Percentiles rank a stretch among this genome's conserved stretches.
Evolutionary conservation across 2,329 filamentous ascomycete species (phyloP).

Genomic region (Hortaea werneckii): DNA sequence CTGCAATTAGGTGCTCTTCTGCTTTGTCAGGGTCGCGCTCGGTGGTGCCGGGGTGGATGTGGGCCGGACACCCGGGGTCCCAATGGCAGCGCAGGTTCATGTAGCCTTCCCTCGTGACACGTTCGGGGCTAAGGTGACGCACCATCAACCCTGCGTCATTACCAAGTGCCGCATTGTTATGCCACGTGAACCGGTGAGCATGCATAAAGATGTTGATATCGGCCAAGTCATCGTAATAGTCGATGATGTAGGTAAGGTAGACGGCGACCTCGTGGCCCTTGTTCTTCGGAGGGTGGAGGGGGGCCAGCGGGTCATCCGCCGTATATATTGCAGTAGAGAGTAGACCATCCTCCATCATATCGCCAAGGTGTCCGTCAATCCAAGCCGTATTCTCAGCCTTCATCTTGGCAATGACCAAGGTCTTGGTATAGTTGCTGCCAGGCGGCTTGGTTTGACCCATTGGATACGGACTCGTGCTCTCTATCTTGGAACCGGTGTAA

Average conservation of each 20-base stretch:
- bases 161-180: conserved; percentile 44
- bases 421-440: conserved; percentile 43
- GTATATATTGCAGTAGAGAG: conserved; percentile 41
- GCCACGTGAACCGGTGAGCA: conserved; percentile 48
- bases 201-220: conserved; percentile 54
- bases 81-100: conserved; percentile 48
- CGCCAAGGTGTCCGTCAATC: conserved; percentile 43
- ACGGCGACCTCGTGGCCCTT: conserved; percentile 55
- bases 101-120: conserved; percentile 42
- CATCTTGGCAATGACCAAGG: conserved; percentile 44
- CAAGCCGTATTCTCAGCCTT: conserved; percentile 44
- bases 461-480: conserved; percentile 18
- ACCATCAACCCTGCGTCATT: conserved; percentile 37
- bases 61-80: conserved; percentile 46
- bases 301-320: conserved; percentile 38
- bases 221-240: conserved; percentile 50
- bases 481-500: conserved; percentile 19
- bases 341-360: conserved; percentile 22
- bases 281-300: conserved; percentile 42
- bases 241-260: conserved; percentile 52
- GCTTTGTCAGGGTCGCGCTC: conserved; percentile 28
- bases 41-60: conserved; percentile 40
- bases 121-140: conserved; percentile 32
- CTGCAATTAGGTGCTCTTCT: conserved; percentile 36
- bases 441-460: conserved; percentile 31